A percentile compares a stretch with the other conserved stretches of the same genome.
phyloP scores from a whole-genome alignment of 352 stramenopile species.

The Globisporangium nunn region DNA sequence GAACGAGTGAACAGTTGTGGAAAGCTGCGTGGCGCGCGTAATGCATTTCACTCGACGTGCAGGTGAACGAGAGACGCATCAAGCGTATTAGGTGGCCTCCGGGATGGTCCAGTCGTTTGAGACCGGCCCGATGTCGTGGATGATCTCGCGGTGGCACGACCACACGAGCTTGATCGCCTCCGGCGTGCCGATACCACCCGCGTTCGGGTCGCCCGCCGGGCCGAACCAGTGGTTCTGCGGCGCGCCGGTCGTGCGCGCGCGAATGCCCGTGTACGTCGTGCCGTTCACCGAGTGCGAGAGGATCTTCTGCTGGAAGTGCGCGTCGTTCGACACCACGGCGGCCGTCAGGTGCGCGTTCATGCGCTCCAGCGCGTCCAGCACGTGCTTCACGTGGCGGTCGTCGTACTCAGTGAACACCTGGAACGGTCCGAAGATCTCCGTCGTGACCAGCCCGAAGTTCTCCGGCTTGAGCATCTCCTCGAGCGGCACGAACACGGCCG shows the following conservation, averaged over 20 bases:
- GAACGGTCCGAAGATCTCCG: conserved; percentile 98
- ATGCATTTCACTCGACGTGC: not conserved
- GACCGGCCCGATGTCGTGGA: conserved; percentile 87
- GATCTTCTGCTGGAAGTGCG: conserved; percentile 91
- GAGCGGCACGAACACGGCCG: conserved; percentile 95
- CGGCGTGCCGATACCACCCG: conserved; percentile 95
- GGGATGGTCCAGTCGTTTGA: conserved; percentile 72
- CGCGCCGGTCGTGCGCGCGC: conserved; percentile 93
- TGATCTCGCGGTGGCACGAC: conserved; percentile 98
- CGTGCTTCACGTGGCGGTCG: conserved; percentile 83
- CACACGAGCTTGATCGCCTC: conserved; percentile 98
- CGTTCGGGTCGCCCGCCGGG: conserved; percentile 93
- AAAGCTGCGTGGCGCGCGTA: too few species aligned
- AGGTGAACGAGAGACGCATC: not conserved
- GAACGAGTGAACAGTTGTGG: too few species aligned
- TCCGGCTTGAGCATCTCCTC: conserved; percentile 93
- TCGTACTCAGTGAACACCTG: conserved; percentile 95
- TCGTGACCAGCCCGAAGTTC: conserved; percentile 92
- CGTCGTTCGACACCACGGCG: conserved; percentile 96
- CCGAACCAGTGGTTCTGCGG: conserved; percentile 96
- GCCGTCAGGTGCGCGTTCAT: conserved; percentile 98
- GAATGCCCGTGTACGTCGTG: conserved; percentile 96
- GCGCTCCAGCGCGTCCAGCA: conserved; percentile 92
- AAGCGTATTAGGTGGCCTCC: conserved; percentile 55
- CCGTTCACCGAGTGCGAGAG: conserved; percentile 98